Conservation (phyloP, 805 yeast species). For the Grigorovia humatica region DNA sequence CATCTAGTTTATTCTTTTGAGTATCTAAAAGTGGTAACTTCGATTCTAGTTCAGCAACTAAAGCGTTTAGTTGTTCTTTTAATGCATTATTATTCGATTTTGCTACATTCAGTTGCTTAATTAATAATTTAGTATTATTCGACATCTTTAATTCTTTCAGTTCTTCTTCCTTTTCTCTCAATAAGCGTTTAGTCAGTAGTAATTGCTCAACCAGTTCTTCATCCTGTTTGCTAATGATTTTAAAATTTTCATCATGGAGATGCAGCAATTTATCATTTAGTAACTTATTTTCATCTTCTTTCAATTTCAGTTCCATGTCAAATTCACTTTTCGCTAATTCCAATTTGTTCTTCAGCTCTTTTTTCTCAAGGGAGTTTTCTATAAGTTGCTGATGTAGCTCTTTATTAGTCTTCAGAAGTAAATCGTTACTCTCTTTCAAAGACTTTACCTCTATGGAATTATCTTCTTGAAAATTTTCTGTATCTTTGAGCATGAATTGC, state of each 20-base stretch:
- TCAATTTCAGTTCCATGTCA: slow-evolving; percentile 46
- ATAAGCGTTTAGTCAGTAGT: slow-evolving; percentile 20
- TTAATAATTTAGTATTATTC: background rate
- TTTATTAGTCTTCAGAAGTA: background rate
- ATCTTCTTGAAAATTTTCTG: background rate
- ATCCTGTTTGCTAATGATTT: slow-evolving; percentile 17
- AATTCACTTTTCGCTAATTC: slow-evolving; percentile 39
- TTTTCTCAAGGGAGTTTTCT: slow-evolving; percentile 29
- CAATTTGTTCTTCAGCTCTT: slow-evolving; percentile 36
- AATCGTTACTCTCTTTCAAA: background rate
- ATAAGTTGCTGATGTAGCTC: background rate
- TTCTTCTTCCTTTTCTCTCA: slow-evolving; percentile 17
- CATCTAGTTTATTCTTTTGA: slow-evolving; percentile 43
- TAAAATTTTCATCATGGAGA: slow-evolving; percentile 39
- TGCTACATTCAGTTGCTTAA: background rate
- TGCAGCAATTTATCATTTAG: slow-evolving; percentile 26
- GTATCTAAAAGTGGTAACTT: slow-evolving; percentile 71
- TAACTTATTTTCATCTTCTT: slow-evolving; percentile 41
- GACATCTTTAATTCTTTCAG: background rate
- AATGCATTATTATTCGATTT: slow-evolving; percentile 23
- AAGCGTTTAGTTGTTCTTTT: slow-evolving; percentile 57
- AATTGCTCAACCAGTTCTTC: slow-evolving; percentile 26
- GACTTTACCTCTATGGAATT: background rate
- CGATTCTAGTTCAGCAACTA: slow-evolving; percentile 66
- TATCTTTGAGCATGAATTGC: background rate